Evolutionary conservation across 345 rosid genomes (phyloP).

Genomic region (Iberis pinnata): DNA sequence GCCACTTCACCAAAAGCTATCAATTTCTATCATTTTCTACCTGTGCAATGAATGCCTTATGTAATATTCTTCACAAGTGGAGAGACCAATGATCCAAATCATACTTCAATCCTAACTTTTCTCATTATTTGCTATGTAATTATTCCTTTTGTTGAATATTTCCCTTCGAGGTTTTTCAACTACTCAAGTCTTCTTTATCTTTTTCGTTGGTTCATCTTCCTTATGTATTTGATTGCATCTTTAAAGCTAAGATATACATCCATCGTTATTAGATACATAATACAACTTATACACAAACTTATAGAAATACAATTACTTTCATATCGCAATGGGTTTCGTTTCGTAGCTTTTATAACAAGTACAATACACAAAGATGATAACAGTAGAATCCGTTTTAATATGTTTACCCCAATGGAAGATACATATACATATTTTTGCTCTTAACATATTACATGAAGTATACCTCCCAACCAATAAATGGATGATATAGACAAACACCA

Average conservation of each 20-base stretch:
- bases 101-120: conserved; percentile 4
- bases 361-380: background rate
- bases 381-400: background rate
- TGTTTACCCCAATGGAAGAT: conserved; percentile 6
- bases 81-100: conserved; percentile 16
- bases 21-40: background rate
- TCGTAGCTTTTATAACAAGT: background rate
- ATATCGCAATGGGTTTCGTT: background rate
- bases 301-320: too few species aligned
- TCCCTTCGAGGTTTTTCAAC: background rate
- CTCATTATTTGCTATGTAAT: background rate
- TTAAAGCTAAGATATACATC: background rate
- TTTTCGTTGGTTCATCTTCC: background rate
- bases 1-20: conserved; percentile 3
- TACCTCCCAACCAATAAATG: conserved; percentile 35
- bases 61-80: conserved; percentile 16
- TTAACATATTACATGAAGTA: conserved; percentile 11
- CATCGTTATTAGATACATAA: background rate
- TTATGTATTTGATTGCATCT: background rate
- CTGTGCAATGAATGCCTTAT: conserved; percentile 12
- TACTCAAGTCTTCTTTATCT: conserved; percentile 2
- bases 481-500: conserved; percentile 28
- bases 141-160: conserved; percentile 13
- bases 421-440: conserved; percentile 4
- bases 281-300: too few species aligned